These are phyloP conservation scores for Globisporangium apiculatum DNA, from an alignment of 352 stramenopile genomes.

Conservation along the genomic window DNA sequence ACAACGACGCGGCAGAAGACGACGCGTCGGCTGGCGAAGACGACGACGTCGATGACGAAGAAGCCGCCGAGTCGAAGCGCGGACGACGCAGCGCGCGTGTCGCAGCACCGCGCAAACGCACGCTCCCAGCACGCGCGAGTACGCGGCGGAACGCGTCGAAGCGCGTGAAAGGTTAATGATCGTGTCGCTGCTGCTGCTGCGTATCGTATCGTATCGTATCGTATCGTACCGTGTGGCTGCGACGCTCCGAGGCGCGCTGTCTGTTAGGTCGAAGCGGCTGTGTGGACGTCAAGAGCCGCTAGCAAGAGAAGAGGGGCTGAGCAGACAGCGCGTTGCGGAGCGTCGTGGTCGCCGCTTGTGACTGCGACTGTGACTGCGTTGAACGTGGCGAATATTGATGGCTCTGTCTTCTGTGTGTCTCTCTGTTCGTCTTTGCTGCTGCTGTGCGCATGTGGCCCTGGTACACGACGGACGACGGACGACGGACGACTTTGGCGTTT, in stretches of 20 bases:
- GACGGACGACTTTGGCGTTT: neutral
- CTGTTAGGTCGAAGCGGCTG: no score
- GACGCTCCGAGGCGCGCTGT: no score
- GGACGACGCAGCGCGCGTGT: constrained; percentile 19
- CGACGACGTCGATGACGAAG: constrained; percentile 20
- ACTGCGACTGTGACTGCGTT: no score
- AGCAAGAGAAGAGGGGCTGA: no score
- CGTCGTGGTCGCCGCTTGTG: no score
- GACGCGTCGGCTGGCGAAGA: constrained; percentile 19
- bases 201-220: no score
- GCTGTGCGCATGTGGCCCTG: neutral
- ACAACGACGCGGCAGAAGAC: constrained; percentile 20
- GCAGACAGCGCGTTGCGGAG: no score
- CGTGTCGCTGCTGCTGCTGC: no score
- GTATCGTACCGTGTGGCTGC: no score
- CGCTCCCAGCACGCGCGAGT: constrained; percentile 9
- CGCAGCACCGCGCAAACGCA: constrained; percentile 19
- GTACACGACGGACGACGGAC: no score
- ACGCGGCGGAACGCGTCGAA: constrained; percentile 28
- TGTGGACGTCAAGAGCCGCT: no score
- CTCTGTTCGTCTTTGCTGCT: constrained; percentile 8
- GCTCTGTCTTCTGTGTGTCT: neutral
- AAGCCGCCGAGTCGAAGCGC: constrained; percentile 18
- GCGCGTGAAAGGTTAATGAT: constrained; percentile 57
- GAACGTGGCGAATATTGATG: no score